Evolutionary conservation across 2,329 filamentous ascomycete genomes (phyloP), one percentile per base, ranked within the genome.

Genomic region (Fusarium liriodendri): DNA sequence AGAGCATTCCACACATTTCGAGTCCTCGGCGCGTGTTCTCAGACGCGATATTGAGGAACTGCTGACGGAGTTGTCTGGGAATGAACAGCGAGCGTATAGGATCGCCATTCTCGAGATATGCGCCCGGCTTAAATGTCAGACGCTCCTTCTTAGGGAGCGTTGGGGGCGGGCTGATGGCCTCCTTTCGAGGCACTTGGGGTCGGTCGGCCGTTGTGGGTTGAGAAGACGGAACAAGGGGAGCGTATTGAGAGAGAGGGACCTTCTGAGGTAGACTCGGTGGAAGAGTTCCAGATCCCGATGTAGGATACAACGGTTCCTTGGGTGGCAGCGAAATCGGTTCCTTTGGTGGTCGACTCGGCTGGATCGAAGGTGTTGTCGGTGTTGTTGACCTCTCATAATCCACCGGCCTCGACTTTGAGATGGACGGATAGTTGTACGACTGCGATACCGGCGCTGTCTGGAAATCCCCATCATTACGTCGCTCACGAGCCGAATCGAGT

Each of bases 1-100:
- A 97, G 13, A 99, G 88, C 74, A 99, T 96, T 38, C 96, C 97
- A 80, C 97, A 98, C 76, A 97, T 98, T 84, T 99, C 97, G 20
- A 98, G 88, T 38, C 97, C 97, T 5, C 87, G 87, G 33, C 85
- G 85, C 0, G 97, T 99, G 80, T 99, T 98, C 20, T 89, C 83
- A 0, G 89, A 84, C 0, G 95, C 96, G 33, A 95, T 85, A 4
- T 89, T 84, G 20, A 98, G 87, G 80, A 99, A 99, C 7, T 88
- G 86, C 3, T 87, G 83, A 32, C 95, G 94, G 1, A 99, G 88
- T 14, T 89, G 88, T 1, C 90, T 89, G 0, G 97, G 96, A 2
- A 99, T 87, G 80, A 98, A 98, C 37, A 99, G 87, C 0, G 95
- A 94, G 37, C 97, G 92, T 8, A 99, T 89, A 0, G 95, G 94